Evolutionary conservation across 306 rosid genomes (phyloP).

Genomic region (Acacia crassicarpa): DNA sequence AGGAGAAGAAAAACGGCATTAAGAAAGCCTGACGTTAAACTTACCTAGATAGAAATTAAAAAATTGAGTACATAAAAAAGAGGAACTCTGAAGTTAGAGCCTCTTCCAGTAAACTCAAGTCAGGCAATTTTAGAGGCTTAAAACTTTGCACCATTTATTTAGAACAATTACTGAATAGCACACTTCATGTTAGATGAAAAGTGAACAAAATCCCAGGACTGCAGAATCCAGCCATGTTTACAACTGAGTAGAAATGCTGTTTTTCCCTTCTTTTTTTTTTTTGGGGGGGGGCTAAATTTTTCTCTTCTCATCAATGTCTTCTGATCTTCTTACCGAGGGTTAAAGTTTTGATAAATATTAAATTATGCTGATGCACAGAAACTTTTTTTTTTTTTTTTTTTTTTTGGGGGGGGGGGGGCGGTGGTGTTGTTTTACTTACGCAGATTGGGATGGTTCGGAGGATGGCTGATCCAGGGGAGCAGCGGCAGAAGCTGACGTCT

Average conservation of each 20-base stretch:
- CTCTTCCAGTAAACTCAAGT: conserved; percentile 3
- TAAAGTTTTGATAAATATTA: conserved; percentile 18
- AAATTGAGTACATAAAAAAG: background rate
- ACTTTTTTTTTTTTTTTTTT: background rate
- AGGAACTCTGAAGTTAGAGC: background rate
- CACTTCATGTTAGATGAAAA: conserved; percentile 10
- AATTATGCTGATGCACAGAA: conserved; percentile 1
- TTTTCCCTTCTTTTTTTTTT: background rate
- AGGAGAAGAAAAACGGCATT: background rate
- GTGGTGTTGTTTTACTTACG: conserved; percentile 61
- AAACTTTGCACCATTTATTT: background rate
- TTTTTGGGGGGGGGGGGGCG: background rate
- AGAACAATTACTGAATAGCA: conserved; percentile 24
- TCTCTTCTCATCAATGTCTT: background rate
- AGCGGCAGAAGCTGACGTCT: conserved; percentile 62
- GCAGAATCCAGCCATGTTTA: background rate
- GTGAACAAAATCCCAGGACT: background rate
- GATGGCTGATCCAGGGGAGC: conserved; percentile 68
- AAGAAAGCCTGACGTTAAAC: background rate
- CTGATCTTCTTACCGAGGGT: background rate
- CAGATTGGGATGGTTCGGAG: conserved; percentile 71
- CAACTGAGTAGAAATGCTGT: background rate
- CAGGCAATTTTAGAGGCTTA: background rate
- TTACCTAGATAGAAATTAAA: background rate
- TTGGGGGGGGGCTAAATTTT: background rate